These are phyloP conservation scores for Penicillium antarcticum DNA, from an alignment of 495 filamentous ascomycete species.

Conservation along the genomic window DNA sequence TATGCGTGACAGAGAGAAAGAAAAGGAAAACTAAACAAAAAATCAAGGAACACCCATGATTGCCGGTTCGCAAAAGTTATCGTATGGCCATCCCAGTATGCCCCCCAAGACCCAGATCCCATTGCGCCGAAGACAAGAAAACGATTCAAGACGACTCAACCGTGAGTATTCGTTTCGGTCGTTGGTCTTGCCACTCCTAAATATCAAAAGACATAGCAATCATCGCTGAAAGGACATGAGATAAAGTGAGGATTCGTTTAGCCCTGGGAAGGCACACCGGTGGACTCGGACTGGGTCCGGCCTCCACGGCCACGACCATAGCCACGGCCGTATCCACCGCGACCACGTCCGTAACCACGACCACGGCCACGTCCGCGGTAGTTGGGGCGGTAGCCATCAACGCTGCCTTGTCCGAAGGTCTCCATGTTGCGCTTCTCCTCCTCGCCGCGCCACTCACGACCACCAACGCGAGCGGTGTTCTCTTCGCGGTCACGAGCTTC, in stretches of 20 bases:
- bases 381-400: conserved; percentile 80
- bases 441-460: conserved; percentile 88
- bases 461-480: conserved; percentile 61
- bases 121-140: conserved; percentile 32
- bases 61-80: conserved; percentile 12
- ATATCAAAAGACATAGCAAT: conserved; percentile 17
- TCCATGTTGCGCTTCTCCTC: conserved; percentile 95
- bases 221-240: conserved; percentile 8
- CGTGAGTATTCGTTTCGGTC: conserved; percentile 25
- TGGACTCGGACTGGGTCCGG: conserved; percentile 37
- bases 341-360: conserved; percentile 56
- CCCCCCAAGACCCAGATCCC: conserved; percentile 20
- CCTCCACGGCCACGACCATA: conserved; percentile 35
- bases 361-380: conserved; percentile 62
- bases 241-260: conserved; percentile 16
- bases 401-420: conserved; percentile 97
- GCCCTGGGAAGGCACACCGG: conserved; percentile 39
- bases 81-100: conserved; percentile 26
- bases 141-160: conserved; percentile 14
- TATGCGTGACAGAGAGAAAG: conserved; percentile 19
- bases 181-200: conserved; percentile 17
- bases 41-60: conserved; percentile 16
- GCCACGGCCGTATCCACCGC: conserved; percentile 48
- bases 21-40: conserved; percentile 12
- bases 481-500: conserved; percentile 90